These are phyloP conservation scores for Lichtheimia ramosa DNA, from an alignment of 371 early-diverging fungal species.

Conservation along the genomic window DNA sequence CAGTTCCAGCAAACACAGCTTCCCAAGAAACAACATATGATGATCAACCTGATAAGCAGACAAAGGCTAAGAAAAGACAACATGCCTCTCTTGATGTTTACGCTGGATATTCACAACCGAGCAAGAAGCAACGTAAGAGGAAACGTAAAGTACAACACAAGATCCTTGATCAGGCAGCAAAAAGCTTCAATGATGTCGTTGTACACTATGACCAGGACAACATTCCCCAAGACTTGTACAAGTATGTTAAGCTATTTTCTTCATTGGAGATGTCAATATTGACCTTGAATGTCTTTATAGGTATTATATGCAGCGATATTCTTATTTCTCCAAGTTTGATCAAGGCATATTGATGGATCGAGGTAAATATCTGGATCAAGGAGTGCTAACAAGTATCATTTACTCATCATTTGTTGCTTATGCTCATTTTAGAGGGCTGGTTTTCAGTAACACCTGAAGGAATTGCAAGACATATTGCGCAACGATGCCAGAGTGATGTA, in stretches of 20 bases:
- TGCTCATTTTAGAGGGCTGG: slow-evolving; percentile 75
- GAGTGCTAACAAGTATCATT: background rate
- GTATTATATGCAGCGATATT: slow-evolving; percentile 86
- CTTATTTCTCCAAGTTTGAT: slow-evolving; percentile 82
- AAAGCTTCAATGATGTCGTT: slow-evolving; percentile 22
- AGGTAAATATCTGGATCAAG: slow-evolving; percentile 37
- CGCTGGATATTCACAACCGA: slow-evolving; percentile 2
- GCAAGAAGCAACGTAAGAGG: background rate
- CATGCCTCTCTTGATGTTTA: background rate
- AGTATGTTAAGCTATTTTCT: slow-evolving; percentile 13
- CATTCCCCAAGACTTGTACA: slow-evolving; percentile 27
- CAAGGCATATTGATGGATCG: slow-evolving; percentile 84
- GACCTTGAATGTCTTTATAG: slow-evolving; percentile 36
- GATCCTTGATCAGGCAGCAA: background rate
- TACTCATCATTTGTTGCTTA: background rate
- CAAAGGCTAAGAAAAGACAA: background rate
- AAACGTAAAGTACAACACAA: background rate
- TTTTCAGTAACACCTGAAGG: slow-evolving; percentile 95
- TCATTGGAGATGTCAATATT: background rate
- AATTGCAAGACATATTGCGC: slow-evolving; percentile 84
- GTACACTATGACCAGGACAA: slow-evolving; percentile 29
- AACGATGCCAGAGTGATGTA: slow-evolving; percentile 65
- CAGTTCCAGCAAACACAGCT: too few species aligned
- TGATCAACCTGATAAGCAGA: too few species aligned
- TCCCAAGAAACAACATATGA: too few species aligned